Percentiles rank a stretch among this genome's conserved stretches.
Conservation (phyloP, 2,329 filamentous ascomycete species). For the Boeremia lycopersici region DNA sequence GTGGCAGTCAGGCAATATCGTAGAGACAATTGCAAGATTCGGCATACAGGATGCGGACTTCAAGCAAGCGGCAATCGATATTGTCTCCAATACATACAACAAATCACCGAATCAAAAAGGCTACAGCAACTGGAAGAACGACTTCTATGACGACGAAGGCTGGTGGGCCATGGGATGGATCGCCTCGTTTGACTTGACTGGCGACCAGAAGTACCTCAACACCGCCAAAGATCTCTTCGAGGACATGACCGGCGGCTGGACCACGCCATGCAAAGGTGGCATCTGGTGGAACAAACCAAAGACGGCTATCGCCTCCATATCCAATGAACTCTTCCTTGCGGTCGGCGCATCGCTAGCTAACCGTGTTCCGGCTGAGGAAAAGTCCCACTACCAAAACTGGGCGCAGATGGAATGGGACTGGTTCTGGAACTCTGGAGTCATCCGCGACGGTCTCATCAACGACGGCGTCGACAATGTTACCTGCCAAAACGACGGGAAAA, state of each 20-base stretch:
- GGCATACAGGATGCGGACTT: slow-evolving; percentile 36
- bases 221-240: slow-evolving; percentile 61
- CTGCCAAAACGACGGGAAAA: slow-evolving; percentile 60
- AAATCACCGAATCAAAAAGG: slow-evolving; percentile 37
- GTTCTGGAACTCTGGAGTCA: slow-evolving; percentile 58
- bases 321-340: slow-evolving; percentile 64
- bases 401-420: slow-evolving; percentile 61
- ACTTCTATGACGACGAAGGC: slow-evolving; percentile 66
- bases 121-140: slow-evolving; percentile 54
- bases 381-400: slow-evolving; percentile 54
- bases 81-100: slow-evolving; percentile 42
- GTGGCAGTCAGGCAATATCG: slow-evolving; percentile 48
- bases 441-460: slow-evolving; percentile 60
- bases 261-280: slow-evolving; percentile 56
- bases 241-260: slow-evolving; percentile 61
- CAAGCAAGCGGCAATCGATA: slow-evolving; percentile 35
- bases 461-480: slow-evolving; percentile 57
- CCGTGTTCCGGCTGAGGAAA: slow-evolving; percentile 49
- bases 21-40: slow-evolving; percentile 43
- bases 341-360: slow-evolving; percentile 61
- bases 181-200: slow-evolving; percentile 61
- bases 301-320: slow-evolving; percentile 60
- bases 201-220: slow-evolving; percentile 59
- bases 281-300: slow-evolving; percentile 64
- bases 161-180: slow-evolving; percentile 69